Evolutionary conservation across 2,329 filamentous ascomycete genomes (phyloP).

Genomic region (Penicillium occitanis): DNA sequence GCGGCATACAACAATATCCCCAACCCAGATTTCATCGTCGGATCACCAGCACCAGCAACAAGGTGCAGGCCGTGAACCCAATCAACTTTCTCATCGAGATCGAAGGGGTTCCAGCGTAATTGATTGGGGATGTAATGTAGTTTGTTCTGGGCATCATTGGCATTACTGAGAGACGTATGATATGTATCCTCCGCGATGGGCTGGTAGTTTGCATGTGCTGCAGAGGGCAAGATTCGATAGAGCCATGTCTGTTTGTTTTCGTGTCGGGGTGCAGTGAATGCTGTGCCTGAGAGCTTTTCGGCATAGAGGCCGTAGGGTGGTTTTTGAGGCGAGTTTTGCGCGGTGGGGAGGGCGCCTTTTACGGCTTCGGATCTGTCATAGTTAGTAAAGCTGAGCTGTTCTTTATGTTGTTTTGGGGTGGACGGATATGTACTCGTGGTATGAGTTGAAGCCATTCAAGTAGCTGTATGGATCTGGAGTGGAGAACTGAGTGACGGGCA

Average conservation of each 20-base stretch:
- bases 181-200: conserved; percentile 48
- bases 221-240: conserved; percentile 67
- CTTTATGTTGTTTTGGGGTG: neutral
- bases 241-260: conserved; percentile 72
- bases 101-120: conserved; percentile 76
- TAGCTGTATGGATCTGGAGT: conserved; percentile 71
- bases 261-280: conserved; percentile 68
- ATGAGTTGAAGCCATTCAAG: conserved; percentile 73
- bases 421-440: conserved; percentile 65
- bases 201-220: conserved; percentile 56
- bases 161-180: conserved; percentile 44
- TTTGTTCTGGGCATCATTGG: conserved; percentile 40
- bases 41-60: conserved; percentile 76
- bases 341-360: conserved; percentile 69
- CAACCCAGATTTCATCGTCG: conserved; percentile 73
- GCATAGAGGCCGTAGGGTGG: conserved; percentile 76
- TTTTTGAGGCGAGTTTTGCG: conserved; percentile 79
- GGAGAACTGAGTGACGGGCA: conserved; percentile 65
- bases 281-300: conserved; percentile 72
- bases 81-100: conserved; percentile 66
- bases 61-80: conserved; percentile 70
- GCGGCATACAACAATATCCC: conserved; percentile 80
- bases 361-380: conserved; percentile 70
- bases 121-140: conserved; percentile 78
- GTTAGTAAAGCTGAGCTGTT: neutral